Evolutionary conservation across 176 grass and related monocot genomes (phyloP).

Genomic region (Avena eriantha): DNA sequence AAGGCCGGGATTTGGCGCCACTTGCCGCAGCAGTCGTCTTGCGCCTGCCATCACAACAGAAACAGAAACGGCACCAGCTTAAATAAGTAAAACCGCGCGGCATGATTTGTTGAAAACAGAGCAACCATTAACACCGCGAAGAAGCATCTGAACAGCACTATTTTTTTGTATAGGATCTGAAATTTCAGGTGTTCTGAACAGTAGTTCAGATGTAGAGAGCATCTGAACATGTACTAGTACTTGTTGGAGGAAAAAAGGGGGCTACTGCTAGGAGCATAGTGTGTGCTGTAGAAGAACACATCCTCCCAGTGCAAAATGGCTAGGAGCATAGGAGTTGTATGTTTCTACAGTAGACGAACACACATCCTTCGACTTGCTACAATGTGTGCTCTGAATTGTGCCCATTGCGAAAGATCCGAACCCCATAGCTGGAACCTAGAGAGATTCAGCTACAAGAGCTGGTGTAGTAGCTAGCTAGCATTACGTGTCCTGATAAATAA

Average conservation of each 20-base stretch:
- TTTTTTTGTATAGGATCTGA: too few species aligned
- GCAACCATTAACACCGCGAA: too few species aligned
- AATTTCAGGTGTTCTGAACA: constrained; percentile 9
- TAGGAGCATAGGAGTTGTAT: constrained; percentile 29
- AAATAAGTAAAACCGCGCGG: too few species aligned
- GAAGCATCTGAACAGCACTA: not conserved
- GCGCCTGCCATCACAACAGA: constrained; percentile 10
- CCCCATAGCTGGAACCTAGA: not conserved
- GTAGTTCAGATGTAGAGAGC: not conserved
- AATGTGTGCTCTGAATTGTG: not conserved
- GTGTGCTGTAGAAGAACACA: constrained; percentile 10
- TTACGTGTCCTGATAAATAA: too few species aligned
- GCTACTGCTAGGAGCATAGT: constrained; percentile 31
- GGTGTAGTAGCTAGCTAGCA: not conserved
- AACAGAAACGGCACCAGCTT: not conserved
- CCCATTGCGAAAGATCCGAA: not conserved
- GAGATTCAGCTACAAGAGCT: not conserved
- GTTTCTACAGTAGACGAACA: not conserved
- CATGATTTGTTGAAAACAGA: too few species aligned
- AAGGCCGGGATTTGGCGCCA: constrained; percentile 76
- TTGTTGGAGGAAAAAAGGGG: not conserved
- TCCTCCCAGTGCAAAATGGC: not conserved
- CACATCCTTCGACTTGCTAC: not conserved
- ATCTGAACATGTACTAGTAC: not conserved
- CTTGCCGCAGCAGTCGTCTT: constrained; percentile 56